A percentile compares a stretch with the other conserved stretches of the same genome.
Conservation (phyloP, 768 basidiomycete species). For the Amanita pallidorosea region DNA sequence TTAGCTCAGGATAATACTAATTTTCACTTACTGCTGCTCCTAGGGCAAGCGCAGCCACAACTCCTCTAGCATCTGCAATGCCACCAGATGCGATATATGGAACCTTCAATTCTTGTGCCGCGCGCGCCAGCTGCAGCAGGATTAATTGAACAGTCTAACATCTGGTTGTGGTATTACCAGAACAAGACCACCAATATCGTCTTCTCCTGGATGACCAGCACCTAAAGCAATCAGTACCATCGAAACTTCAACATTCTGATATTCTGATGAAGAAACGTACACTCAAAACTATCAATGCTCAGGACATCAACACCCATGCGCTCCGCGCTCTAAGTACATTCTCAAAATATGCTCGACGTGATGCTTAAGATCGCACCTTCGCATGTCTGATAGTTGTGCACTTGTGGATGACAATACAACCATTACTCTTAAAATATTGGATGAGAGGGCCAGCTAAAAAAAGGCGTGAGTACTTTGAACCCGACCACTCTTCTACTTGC, state of each 20-base stretch:
- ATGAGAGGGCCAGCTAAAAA: conserved; percentile 63
- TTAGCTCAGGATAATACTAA: background rate
- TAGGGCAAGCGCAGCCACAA: conserved; percentile 72
- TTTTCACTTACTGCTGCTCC: conserved; percentile 58
- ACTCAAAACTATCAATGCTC: conserved; percentile 90
- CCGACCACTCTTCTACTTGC: conserved; percentile 29
- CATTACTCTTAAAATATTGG: conserved; percentile 69
- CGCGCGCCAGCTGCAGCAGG: conserved; percentile 61
- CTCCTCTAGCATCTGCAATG: conserved; percentile 75
- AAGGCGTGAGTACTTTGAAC: background rate
- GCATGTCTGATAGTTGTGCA: conserved; percentile 84
- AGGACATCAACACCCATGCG: conserved; percentile 76
- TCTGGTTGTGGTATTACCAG: conserved; percentile 33
- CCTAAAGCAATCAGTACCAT: conserved; percentile 29
- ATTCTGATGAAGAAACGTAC: conserved; percentile 24
- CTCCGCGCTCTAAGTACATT: conserved; percentile 36
- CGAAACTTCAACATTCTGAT: conserved; percentile 7
- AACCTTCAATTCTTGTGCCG: conserved; percentile 70
- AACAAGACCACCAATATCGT: conserved; percentile 83
- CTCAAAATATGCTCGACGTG: background rate
- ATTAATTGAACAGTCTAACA: background rate
- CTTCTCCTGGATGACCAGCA: conserved; percentile 91
- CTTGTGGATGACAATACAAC: conserved; percentile 80
- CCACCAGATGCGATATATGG: conserved; percentile 92
- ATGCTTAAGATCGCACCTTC: conserved; percentile 33